Conservation (phyloP, 768 basidiomycete genomes). For the Pholiota molesta region DNA sequence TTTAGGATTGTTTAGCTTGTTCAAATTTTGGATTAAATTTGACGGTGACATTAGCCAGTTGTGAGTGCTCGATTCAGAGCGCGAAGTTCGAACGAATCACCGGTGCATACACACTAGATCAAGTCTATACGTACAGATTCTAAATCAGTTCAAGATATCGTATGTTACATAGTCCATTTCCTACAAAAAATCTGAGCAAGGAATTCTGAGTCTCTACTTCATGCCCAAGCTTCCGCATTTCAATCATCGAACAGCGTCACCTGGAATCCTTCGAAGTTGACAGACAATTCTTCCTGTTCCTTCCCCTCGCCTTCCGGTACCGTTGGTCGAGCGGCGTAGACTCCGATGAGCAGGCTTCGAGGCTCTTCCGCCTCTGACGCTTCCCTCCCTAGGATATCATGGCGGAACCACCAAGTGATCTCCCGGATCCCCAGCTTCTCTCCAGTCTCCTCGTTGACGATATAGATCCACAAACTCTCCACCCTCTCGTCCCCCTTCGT, state of each 20-base stretch:
- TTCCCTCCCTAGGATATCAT: slow-evolving; percentile 24
- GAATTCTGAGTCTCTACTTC: background rate
- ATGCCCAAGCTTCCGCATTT: background rate
- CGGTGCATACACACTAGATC: no score
- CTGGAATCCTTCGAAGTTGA: slow-evolving; percentile 31
- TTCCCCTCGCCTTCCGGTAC: slow-evolving; percentile 29
- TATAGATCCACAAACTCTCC: slow-evolving; percentile 35
- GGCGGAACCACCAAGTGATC: slow-evolving; percentile 36
- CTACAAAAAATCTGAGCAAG: background rate
- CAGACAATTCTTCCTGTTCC: slow-evolving; percentile 28
- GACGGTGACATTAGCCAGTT: no score
- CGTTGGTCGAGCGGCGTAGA: slow-evolving; percentile 32
- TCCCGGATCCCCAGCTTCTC: slow-evolving; percentile 34
- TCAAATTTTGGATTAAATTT: no score
- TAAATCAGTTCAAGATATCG: no score
- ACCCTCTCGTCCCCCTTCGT: slow-evolving; percentile 30
- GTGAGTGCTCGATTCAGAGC: no score
- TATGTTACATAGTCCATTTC: background rate
- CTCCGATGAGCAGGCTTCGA: slow-evolving; percentile 27
- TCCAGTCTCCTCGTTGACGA: slow-evolving; percentile 32
- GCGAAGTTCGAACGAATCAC: no score
- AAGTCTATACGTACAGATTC: background rate
- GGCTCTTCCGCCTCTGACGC: slow-evolving; percentile 6
- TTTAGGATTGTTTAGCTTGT: no score
- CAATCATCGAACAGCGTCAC: slow-evolving; percentile 35